Evolutionary conservation across 2,329 filamentous ascomycete genomes (phyloP), one percentile per base, ranked within the genome.

Genomic region (Dactylella cylindrospora): DNA sequence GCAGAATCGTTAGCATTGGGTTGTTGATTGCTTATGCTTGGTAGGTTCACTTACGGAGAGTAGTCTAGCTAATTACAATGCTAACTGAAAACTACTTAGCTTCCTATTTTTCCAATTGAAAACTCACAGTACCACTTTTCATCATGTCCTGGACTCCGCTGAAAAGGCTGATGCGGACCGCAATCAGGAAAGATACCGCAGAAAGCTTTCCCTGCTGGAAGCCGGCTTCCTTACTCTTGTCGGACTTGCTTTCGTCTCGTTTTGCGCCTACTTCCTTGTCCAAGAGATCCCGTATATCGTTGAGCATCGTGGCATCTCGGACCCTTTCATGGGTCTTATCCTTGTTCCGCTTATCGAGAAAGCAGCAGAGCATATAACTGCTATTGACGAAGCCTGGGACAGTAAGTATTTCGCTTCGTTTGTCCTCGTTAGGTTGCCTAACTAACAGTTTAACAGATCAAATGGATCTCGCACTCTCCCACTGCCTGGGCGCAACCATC

Each of bases 271-370:
- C 22, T 64, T 64, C 22, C 41, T 64, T 44, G 59, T 64, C 5
- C 50, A 49, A 28, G 31, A 55, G 23, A 64, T 64, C 12, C 59
- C 59, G 12, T 40, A 45, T 13, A 55, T 64, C 12, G 59, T 64
- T 8, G 38, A 49, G 23, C 31, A 35, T 2, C 74, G 73, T n/a
- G 71, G 40, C 29, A 74, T 84, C 29, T 76, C 76, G 1, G 80
- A 84, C 66, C 77, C 77, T 15, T 84, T 84, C 64, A 75, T 84
- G 66, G 81, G 88, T 68, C 76, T 94, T 26, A 91, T 93, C 66
- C 78, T 94, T 0, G 80, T 93, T 7, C 84, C 87, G 2, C 78
- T 94, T 0, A 88, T 94, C 5, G 89, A 94, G 70, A 94, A 95
- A 73, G 84, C 86, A 2, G 88, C 88, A 10, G 89, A 94, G 73